Conservation (phyloP, 768 basidiomycete species). For the Atractiella rhizophila region DNA sequence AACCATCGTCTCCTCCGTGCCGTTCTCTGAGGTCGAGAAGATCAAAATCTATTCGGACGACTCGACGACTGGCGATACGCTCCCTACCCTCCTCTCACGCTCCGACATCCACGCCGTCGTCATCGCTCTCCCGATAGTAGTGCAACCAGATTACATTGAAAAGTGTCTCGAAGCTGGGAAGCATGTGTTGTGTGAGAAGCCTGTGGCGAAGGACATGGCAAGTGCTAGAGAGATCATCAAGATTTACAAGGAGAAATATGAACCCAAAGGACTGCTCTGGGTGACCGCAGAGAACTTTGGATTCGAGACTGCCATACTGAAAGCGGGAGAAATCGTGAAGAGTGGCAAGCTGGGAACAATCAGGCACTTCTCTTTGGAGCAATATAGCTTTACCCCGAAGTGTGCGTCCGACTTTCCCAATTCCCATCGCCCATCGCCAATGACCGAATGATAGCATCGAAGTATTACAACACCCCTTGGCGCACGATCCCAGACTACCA, state of each 20-base stretch:
- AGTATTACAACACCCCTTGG: slow-evolving; percentile 67
- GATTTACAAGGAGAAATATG: slow-evolving; percentile 38
- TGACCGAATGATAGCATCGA: slow-evolving; percentile 17
- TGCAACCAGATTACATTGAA: slow-evolving; percentile 42
- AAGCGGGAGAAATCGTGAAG: slow-evolving; percentile 20
- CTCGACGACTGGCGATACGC: too few species aligned
- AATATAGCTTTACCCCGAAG: slow-evolving; percentile 33
- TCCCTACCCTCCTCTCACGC: slow-evolving; percentile 43
- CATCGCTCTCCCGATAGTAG: slow-evolving; percentile 48
- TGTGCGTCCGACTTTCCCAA: slow-evolving; percentile 18
- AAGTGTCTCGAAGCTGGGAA: slow-evolving; percentile 39
- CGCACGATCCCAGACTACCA: slow-evolving; percentile 43
- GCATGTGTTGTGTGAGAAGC: slow-evolving; percentile 73
- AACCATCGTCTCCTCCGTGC: too few species aligned
- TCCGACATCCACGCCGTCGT: slow-evolving; percentile 47
- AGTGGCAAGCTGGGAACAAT: slow-evolving; percentile 47
- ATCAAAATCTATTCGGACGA: too few species aligned
- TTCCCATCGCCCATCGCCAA: not conserved
- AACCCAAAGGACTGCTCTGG: slow-evolving; percentile 30
- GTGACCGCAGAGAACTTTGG: slow-evolving; percentile 10
- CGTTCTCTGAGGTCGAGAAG: too few species aligned
- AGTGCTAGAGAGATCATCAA: slow-evolving; percentile 39
- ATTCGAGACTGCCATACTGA: slow-evolving; percentile 10
- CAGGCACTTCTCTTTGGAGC: slow-evolving; percentile 36
- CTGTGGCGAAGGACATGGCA: slow-evolving; percentile 45